These are phyloP conservation scores for Diaporthe citrichinensis DNA, from an alignment of 2,329 filamentous ascomycete genomes.

Conservation along the genomic window DNA sequence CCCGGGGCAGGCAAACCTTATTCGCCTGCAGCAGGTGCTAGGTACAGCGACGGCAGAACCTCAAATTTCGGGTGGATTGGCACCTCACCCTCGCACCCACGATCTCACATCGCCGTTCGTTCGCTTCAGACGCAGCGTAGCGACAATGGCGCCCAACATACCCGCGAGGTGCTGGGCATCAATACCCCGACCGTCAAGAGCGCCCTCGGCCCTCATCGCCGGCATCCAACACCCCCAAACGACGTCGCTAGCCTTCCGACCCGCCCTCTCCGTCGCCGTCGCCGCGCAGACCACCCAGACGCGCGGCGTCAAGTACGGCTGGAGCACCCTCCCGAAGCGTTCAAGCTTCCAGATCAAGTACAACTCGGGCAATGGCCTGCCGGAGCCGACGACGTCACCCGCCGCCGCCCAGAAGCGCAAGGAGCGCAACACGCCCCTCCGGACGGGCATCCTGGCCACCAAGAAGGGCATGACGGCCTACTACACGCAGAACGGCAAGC, in stretches of 20 bases:
- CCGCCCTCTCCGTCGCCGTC: slow-evolving; percentile 54
- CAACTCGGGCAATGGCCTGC: slow-evolving; percentile 72
- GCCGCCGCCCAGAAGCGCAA: slow-evolving; percentile 73
- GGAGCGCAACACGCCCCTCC: slow-evolving; percentile 72
- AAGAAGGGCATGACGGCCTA: slow-evolving; percentile 98
- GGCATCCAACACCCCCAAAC: slow-evolving; percentile 36
- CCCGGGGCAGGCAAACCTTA: slow-evolving; percentile 36
- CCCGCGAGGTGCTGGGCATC: slow-evolving; percentile 60
- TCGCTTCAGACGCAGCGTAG: slow-evolving; percentile 16
- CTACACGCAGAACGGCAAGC: slow-evolving; percentile 83
- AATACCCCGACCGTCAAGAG: slow-evolving; percentile 47
- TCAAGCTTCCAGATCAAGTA: slow-evolving; percentile 69
- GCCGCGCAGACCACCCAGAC: slow-evolving; percentile 56
- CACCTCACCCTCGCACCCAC: slow-evolving; percentile 5
- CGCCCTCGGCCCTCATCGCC: slow-evolving; percentile 46
- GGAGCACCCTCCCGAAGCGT: slow-evolving; percentile 65
- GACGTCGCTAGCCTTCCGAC: slow-evolving; percentile 50
- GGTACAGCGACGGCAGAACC: slow-evolving; percentile 31
- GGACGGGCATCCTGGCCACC: slow-evolving; percentile 85
- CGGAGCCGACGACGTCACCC: slow-evolving; percentile 69
- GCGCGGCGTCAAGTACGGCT: slow-evolving; percentile 71
- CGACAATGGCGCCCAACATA: slow-evolving; percentile 62
- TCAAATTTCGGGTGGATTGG: slow-evolving; percentile 37
- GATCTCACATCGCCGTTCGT: slow-evolving; percentile 5
- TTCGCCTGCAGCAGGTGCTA: not conserved